Base-by-base conservation (phyloP, 345 rosid genomes). In the Noccaea caerulescens region DNA sequence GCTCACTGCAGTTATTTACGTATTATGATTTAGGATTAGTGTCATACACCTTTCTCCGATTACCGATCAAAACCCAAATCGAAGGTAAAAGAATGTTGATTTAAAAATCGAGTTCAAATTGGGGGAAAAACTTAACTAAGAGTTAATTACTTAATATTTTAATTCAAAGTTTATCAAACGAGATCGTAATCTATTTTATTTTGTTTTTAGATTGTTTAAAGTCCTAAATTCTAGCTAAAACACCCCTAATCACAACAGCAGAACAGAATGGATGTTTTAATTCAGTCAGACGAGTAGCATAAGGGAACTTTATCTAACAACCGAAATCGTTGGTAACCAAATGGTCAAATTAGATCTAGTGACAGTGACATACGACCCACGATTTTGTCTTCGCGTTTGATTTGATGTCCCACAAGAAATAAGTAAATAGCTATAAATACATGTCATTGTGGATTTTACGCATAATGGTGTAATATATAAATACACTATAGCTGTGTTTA, bases 281-380 rank as follows among this genome's bases (percentile, higher is more conserved):
- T 25, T 49, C 11, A 25, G 23, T 59, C 42, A 32, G 34, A 61
- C 60, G 62, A 25, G 76, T 63, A 54, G 55, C 6, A 5, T 33
- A 44, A 33, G 34, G 34, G 10, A 56, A 71, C 52, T 71, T 61
- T 13, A 14, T 6, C 10, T 36, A 72, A 45, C 76, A 7, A 72
- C 47, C 41, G 36, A 56, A 72, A 36, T 64, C 64, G 63, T 55
- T 72, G 71, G 57, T 72, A 37, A 55, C 71, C 49, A 46, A 63
- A 14, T 27, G 23, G 57, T 72, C 64, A 63, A 45, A 54, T 63
- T 57, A 63, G 34, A 53, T 10, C 54, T 20, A 42, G 39, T 7
- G 56, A 72, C 30, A 44, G 41, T 45, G 53, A 39, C 58, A 61
- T n/a, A 8, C 59, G 25, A 52, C 51, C 52, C 68, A 50, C 50